These are phyloP conservation scores for Lolium multiflorum DNA, from an alignment of 176 grass and related monocot genomes.

Conservation along the genomic window DNA sequence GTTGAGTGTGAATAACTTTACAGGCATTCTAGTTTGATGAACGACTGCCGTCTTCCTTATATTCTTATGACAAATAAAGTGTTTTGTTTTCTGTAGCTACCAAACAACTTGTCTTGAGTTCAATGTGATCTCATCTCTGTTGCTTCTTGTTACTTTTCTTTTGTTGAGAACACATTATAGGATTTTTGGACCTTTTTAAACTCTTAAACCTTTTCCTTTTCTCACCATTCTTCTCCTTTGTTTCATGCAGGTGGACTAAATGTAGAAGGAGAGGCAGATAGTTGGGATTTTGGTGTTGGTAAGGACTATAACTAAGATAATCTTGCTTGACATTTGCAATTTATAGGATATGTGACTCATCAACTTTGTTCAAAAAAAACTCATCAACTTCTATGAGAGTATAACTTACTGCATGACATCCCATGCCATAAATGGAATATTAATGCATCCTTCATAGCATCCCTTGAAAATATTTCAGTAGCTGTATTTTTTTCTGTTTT, in stretches of 20 bases:
- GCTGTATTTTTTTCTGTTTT: neutral
- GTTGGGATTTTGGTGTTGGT: slow-evolving; percentile 95
- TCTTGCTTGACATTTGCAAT: slow-evolving; percentile 8
- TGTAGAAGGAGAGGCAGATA: slow-evolving; percentile 89
- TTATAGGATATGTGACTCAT: neutral
- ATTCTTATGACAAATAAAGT: neutral
- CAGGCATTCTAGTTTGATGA: neutral
- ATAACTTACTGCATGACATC: neutral
- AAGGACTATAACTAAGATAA: slow-evolving; percentile 37
- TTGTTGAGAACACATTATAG: neutral
- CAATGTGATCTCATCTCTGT: neutral
- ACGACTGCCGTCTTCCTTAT: neutral
- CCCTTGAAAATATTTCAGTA: neutral
- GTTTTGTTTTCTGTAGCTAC: slow-evolving; percentile 13
- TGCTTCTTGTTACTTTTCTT: neutral
- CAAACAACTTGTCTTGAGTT: slow-evolving; percentile 3
- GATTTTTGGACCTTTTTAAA: neutral
- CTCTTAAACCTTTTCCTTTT: too few species aligned
- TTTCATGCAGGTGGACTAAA: slow-evolving; percentile 80
- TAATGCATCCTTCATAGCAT: neutral
- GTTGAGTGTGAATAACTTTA: slow-evolving; percentile 10
- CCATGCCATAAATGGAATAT: neutral
- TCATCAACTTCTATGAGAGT: neutral
- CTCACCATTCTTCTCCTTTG: slow-evolving; percentile 36
- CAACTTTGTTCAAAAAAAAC: too few species aligned